Evolutionary conservation across 2,329 filamentous ascomycete species (phyloP).

Genomic region (Penicillium sp.): DNA sequence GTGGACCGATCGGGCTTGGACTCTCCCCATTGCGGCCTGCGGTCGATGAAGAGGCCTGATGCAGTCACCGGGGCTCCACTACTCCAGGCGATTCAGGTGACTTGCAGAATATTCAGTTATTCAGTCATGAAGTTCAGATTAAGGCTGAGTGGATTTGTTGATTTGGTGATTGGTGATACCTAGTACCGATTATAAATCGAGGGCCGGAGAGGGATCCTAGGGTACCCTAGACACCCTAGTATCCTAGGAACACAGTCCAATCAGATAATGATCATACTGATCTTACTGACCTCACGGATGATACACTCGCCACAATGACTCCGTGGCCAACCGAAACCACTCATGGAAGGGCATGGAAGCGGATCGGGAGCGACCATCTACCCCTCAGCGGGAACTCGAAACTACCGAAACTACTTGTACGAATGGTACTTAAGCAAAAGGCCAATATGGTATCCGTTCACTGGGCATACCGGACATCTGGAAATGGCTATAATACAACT

Average conservation of each 20-base stretch:
- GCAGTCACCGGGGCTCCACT: background rate
- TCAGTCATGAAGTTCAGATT: too few species aligned
- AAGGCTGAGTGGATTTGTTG: too few species aligned
- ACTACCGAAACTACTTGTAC: background rate
- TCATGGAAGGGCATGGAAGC: slow-evolving; percentile 7
- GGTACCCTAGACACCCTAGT: background rate
- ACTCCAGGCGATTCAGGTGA: too few species aligned
- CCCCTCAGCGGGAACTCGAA: background rate
- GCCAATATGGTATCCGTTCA: too few species aligned
- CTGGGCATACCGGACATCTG: too few species aligned
- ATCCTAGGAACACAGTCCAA: background rate
- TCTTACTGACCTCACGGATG: background rate
- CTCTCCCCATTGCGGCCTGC: background rate
- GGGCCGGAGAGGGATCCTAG: too few species aligned
- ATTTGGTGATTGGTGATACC: too few species aligned
- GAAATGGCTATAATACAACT: slow-evolving; percentile 10
- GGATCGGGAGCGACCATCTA: too few species aligned
- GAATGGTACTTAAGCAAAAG: too few species aligned
- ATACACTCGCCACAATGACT: background rate
- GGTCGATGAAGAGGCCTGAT: slow-evolving; percentile 2
- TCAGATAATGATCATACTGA: background rate
- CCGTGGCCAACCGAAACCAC: background rate
- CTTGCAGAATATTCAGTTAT: too few species aligned
- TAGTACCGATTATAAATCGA: too few species aligned
- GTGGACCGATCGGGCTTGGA: slow-evolving; percentile 2